Evolutionary conservation across 139 green algal species (phyloP), one percentile per base, ranked within the genome.

Genomic region (Chlamydomonas sphaeroides): DNA sequence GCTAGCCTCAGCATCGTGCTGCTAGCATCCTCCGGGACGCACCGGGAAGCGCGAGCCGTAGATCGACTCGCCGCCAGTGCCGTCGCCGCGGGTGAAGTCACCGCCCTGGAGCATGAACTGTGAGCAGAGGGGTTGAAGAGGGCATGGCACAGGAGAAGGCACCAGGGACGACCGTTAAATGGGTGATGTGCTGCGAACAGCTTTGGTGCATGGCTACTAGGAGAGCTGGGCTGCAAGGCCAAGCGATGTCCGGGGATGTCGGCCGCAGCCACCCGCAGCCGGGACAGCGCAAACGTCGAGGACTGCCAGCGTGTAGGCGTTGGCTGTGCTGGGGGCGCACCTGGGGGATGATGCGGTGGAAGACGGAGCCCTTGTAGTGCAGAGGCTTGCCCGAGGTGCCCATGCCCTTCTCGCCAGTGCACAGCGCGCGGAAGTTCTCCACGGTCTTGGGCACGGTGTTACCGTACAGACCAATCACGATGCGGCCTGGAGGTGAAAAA

Each of bases 101-200:
- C 95, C 95, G 28, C 93, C 96, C 88, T 98, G 96, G 25, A 95
- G 72, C 95, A 98, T 98, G 79, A 98, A 97, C 41, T 95, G 84
- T 26, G 89, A 26, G 38, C 5, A 18, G 8, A 87, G 68, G 96
- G 94, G 33, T 97, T 79, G 38, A 81, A n/a, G 51, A 61, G 51
- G 51, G 51, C 23, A 21, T 32, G 56, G 56, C 56, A 62, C 6
- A 21, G 10, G n/a, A 17, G 17, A 25, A 28, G 51, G 45, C 10
- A 20, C 10, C 2, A 20, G 49, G 6, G 10, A 18, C 2, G 8
- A 20, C 8, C 10, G 45, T 51, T 14, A 8, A 51, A 51, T 8
- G 45, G 14, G 45, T 51, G 45, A 51, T 51, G 45, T 8, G 45
- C 14, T 51, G 45, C 10, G 10, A 8, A 51, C 45, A 8, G 10